Evolutionary conservation across 805 yeast species (phyloP), one percentile per base, ranked within the genome.

Genomic region (Metschnikowia aberdeeniae): DNA sequence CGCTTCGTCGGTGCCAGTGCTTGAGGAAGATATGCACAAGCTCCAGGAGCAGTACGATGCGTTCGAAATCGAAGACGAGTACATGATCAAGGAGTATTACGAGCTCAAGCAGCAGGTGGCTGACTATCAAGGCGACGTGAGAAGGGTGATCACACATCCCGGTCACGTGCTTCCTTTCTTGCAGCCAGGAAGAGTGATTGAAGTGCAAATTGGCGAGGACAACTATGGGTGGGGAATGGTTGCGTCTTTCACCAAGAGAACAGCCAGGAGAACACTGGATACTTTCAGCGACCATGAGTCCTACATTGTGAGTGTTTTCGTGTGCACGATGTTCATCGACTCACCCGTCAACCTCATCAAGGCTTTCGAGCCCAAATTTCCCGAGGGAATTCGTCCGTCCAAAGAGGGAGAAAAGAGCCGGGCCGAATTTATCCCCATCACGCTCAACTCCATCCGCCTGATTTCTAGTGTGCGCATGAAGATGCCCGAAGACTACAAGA

Each of bases 171-270:
- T 92, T 44, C 86, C 86, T 24, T 95, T 86, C 62, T 70, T 93
- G 57, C 95, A 89, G 63, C 82, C 87, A 12, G 99, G 99, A 27
- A 79, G 99, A 64, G 76, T 93, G 46, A 67, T 90, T 29, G 80
- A 82, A 55, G 79, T 90, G 10, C 75, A 74, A 44, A 73, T 90
- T 40, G 77, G 76, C 13, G 70, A 68, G 6, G 65, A 76, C 38
- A 86, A 89, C 49, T 95, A 89, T 62, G 97, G 97, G n/a, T 93
- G 99, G 99, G 97, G 92, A 46, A 85, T 87, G 60, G 93, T 90
- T 10, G 81, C 86, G 9, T 80, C 81, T 38, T 86, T 83, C 55
- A 73, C 78, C 34, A 90, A 89, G 64, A 77, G 98, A 61, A 66
- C 68, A 38, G 78, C 72, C 57, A 84, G 81, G 58, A 76, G 85